Evolutionary conservation across 176 grass and related monocot genomes (phyloP).

Genomic region (Ensete glaucum): DNA sequence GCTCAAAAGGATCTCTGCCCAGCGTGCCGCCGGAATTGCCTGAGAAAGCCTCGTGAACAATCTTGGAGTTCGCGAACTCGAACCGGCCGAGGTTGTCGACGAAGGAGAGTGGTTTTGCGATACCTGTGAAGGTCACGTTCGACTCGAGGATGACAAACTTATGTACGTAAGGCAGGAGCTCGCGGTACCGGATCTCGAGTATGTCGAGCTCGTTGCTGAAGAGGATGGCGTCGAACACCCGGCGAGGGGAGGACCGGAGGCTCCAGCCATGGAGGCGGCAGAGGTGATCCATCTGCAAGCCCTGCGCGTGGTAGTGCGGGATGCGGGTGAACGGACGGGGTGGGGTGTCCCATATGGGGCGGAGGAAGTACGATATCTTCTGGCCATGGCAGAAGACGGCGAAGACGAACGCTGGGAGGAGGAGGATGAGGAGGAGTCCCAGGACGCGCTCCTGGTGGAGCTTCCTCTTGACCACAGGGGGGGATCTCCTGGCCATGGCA

Average conservation of each 20-base stretch:
- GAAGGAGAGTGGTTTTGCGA: slow-evolving; percentile 53
- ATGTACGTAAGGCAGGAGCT: slow-evolving; percentile 63
- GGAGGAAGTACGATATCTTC: slow-evolving; percentile 58
- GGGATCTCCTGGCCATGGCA: slow-evolving; percentile 33
- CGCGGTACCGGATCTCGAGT: slow-evolving; percentile 69
- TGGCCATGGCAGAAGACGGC: slow-evolving; percentile 17
- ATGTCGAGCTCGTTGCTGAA: slow-evolving; percentile 91
- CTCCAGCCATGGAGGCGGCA: slow-evolving; percentile 78
- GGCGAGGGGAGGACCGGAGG: slow-evolving; percentile 48
- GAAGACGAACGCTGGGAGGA: slow-evolving; percentile 31
- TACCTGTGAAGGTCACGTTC: slow-evolving; percentile 80
- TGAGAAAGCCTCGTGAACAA: slow-evolving; percentile 56
- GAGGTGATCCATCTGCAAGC: slow-evolving; percentile 44
- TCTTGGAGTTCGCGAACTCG: slow-evolving; percentile 52
- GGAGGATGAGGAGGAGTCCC: slow-evolving; percentile 25
- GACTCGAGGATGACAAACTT: slow-evolving; percentile 83
- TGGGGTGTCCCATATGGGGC: slow-evolving; percentile 76
- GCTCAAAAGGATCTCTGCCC: slow-evolving; percentile 39
- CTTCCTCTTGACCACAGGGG: slow-evolving; percentile 21
- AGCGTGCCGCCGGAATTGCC: slow-evolving; percentile 18
- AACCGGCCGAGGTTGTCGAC: slow-evolving; percentile 44
- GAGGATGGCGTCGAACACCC: slow-evolving; percentile 67
- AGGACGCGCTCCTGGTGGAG: slow-evolving; percentile 20
- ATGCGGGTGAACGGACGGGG: slow-evolving; percentile 62
- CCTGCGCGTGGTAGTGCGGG: slow-evolving; percentile 71